phyloP scores from a whole-genome alignment of 345 rosid species.

The Trapa bicornis region DNA sequence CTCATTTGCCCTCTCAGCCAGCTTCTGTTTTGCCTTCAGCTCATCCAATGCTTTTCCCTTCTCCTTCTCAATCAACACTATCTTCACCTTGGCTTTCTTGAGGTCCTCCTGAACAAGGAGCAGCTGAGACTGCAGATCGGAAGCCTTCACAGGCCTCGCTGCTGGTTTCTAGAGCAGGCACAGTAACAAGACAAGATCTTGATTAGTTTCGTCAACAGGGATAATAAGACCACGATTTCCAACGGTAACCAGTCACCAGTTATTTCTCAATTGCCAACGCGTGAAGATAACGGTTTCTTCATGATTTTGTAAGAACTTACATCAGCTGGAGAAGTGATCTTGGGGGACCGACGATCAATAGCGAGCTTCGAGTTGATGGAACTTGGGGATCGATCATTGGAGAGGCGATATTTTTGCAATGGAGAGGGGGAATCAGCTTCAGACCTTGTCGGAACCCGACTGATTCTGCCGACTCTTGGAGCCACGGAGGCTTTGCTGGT shows the following conservation, averaged over 20 bases:
- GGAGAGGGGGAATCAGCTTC: constrained; percentile 54
- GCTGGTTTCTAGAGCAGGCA: constrained; percentile 44
- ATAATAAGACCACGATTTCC: background rate
- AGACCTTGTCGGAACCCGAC: constrained; percentile 40
- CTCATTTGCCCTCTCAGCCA: constrained; percentile 50
- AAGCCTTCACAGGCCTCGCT: constrained; percentile 38
- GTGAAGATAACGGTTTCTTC: too few relatives aligned
- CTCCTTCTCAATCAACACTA: constrained; percentile 56
- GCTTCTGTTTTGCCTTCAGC: constrained; percentile 59
- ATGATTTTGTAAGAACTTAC: constrained; percentile 26
- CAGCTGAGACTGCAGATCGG: constrained; percentile 58
- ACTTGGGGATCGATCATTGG: constrained; percentile 64
- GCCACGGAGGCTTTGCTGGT: constrained; percentile 49
- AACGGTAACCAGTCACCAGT: background rate
- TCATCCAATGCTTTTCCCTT: constrained; percentile 61
- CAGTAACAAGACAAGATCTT: background rate
- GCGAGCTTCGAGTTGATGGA: constrained; percentile 50
- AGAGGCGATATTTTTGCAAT: constrained; percentile 43
- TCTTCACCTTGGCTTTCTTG: constrained; percentile 71
- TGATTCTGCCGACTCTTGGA: constrained; percentile 50
- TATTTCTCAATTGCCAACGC: background rate
- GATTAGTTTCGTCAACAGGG: background rate
- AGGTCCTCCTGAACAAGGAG: constrained; percentile 66
- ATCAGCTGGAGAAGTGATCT: constrained; percentile 56
- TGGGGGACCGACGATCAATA: constrained; percentile 53